A percentile compares a stretch with the other conserved stretches of the same genome.
Conservation (phyloP, 768 basidiomycete genomes). For the Pisolithus orientalis region DNA sequence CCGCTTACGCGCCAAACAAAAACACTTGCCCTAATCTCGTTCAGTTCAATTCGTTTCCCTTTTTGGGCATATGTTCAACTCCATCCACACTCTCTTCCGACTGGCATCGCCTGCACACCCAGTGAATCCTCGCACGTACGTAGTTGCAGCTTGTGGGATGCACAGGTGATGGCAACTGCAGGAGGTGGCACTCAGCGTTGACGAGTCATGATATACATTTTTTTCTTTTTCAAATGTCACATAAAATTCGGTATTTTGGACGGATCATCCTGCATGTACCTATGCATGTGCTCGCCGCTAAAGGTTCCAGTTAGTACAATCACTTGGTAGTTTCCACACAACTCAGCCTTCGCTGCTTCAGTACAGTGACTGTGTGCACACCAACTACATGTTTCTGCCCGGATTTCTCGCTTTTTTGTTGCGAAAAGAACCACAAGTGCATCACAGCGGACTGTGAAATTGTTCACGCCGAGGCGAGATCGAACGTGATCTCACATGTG, state of each 20-base stretch:
- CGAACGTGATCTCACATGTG: not conserved
- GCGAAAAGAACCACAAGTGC: too few relatives aligned
- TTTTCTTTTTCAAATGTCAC: not conserved
- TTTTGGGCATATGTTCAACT: slow-evolving; percentile 2
- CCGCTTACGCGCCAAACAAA: slow-evolving; percentile 35
- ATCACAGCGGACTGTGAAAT: too few relatives aligned
- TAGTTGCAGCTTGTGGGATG: too few relatives aligned
- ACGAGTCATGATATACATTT: slow-evolving; percentile 28
- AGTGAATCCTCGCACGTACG: too few relatives aligned
- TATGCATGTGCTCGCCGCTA: slow-evolving; percentile 5
- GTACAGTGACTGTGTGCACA: too few relatives aligned
- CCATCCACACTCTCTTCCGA: not conserved
- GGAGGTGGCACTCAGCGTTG: slow-evolving; percentile 3
- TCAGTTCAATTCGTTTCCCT: slow-evolving; percentile 7
- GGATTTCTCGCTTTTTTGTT: not conserved
- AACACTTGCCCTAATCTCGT: slow-evolving; percentile 29
- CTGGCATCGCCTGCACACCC: not conserved
- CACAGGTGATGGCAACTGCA: too few relatives aligned
- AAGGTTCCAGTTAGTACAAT: slow-evolving; percentile 9
- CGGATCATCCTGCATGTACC: not conserved
- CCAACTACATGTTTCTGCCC: not conserved
- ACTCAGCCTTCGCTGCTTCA: too few relatives aligned
- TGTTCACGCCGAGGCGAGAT: not conserved
- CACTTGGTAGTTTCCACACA: not conserved
- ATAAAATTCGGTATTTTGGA: not conserved